Conservation (phyloP, 1,139 yeast species). For the Yamadazyma diospyri region DNA sequence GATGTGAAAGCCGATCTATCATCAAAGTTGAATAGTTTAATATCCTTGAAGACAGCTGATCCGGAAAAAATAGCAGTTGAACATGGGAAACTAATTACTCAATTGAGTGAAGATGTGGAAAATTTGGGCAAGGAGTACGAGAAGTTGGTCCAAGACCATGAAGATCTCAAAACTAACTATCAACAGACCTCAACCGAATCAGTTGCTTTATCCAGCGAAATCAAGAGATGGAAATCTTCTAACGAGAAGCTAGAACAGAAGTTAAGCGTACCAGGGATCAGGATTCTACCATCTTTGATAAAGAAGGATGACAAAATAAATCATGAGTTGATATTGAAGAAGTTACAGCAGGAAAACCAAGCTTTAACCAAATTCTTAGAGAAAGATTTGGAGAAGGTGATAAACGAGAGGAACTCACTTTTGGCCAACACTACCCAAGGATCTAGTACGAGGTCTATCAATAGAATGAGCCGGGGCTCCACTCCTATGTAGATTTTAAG, state of each 20-base stretch:
- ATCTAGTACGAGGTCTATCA: conserved; percentile 33
- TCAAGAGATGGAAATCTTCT: conserved; percentile 26
- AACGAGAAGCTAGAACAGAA: conserved; percentile 30
- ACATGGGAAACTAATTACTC: conserved; percentile 27
- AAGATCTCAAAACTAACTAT: conserved; percentile 43
- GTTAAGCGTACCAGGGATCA: conserved; percentile 43
- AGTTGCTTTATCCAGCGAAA: conserved; percentile 41
- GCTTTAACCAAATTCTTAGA: conserved; percentile 31
- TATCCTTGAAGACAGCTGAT: conserved; percentile 9
- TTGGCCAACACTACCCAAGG: conserved; percentile 26
- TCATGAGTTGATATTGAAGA: conserved; percentile 25
- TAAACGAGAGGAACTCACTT: conserved; percentile 36
- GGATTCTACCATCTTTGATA: conserved; percentile 35
- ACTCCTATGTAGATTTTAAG: conserved; percentile 26
- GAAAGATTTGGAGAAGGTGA: conserved; percentile 34
- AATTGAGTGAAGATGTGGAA: conserved; percentile 16
- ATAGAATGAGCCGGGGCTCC: conserved; percentile 37
- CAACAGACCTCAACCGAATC: conserved; percentile 55
- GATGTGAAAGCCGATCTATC: conserved; percentile 17
- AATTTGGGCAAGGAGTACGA: conserved; percentile 20
- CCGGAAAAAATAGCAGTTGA: conserved; percentile 14
- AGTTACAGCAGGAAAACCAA: conserved; percentile 29
- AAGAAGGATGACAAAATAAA: conserved; percentile 32
- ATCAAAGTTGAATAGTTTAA: conserved; percentile 19
- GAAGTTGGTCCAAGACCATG: conserved; percentile 32